Evolutionary conservation across 768 basidiomycete genomes (phyloP).

Genomic region (Psilocybe tampanensis): DNA sequence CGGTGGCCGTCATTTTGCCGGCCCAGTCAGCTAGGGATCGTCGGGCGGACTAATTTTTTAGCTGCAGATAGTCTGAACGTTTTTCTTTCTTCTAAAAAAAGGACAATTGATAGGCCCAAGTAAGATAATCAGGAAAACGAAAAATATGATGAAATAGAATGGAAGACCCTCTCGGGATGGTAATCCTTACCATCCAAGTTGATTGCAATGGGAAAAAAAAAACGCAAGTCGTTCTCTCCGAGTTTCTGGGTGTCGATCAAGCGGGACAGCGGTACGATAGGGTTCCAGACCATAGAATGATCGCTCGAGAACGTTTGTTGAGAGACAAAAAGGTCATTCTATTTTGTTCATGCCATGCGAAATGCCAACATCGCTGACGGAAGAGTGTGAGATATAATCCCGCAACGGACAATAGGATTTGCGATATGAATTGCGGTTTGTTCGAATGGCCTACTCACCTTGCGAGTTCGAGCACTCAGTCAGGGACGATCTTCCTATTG

Average conservation of each 20-base stretch:
- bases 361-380: too few species aligned
- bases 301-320: too few species aligned
- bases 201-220: background rate
- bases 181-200: background rate
- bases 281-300: too few species aligned
- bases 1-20: background rate
- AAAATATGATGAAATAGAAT: background rate
- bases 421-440: too few species aligned
- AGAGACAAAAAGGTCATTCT: too few species aligned
- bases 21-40: background rate
- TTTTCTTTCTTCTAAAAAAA: background rate
- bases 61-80: background rate
- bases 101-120: background rate
- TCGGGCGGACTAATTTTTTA: background rate
- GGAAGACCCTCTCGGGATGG: background rate
- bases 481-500: too few species aligned
- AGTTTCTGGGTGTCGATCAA: background rate
- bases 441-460: too few species aligned
- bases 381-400: too few species aligned
- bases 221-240: background rate
- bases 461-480: too few species aligned
- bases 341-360: too few species aligned
- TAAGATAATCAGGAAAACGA: background rate
- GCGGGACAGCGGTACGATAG: background rate
- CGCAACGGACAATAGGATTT: too few species aligned